Evolutionary conservation across 306 rosid species (phyloP), one percentile per base, ranked within the genome.

Genomic region (Erythrophleum fordii): DNA sequence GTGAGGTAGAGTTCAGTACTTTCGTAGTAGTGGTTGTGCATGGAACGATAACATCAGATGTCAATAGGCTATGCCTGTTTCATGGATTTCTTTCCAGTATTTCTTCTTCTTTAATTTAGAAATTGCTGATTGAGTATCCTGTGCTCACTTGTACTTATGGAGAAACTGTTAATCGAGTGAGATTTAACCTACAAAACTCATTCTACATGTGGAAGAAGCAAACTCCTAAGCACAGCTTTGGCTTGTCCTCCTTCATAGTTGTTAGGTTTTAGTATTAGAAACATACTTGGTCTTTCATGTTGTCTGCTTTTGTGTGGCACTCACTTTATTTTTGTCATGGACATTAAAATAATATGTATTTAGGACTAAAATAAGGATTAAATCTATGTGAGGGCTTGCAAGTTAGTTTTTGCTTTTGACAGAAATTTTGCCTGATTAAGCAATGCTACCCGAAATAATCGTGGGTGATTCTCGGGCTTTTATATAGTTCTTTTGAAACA

Each of bases 321-420:
- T 22, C 16, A 2, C 49, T 6, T 37, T 68, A n/a, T 68, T 73
- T 68, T 75, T 37, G 42, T 58, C 26, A 26, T 37, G 51, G 39
- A 46, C 28, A 67, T 35, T 45, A 56, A 28, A 56, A 16, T 45
- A 58, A 14, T 39, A 17, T 20, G 66, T 35, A 29, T 66, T 42
- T 22, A 8, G 3, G 31, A 3, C 66, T 49, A 5, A 66, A 64
- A 61, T 69, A 53, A 70, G 75, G 35, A 41, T n/a, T 52, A 41
- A 49, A 68, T 83, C 49, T 37, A 68, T 60, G 69, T 13, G n/a
- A 41, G 23, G 31, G 41, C 48, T 49, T 75, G 77, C 28, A 42
- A 29, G 58, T 34, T 20, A 39, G 73, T 31, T 84, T 64, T 29
- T 59, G 41, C 12, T 55, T 81, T 70, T 34, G 11, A 35, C 20